A percentile compares a stretch with the other conserved stretches of the same genome.
Evolutionary conservation across 257 asterid genomes (phyloP).

Genomic region (Capsicum baccatum): DNA sequence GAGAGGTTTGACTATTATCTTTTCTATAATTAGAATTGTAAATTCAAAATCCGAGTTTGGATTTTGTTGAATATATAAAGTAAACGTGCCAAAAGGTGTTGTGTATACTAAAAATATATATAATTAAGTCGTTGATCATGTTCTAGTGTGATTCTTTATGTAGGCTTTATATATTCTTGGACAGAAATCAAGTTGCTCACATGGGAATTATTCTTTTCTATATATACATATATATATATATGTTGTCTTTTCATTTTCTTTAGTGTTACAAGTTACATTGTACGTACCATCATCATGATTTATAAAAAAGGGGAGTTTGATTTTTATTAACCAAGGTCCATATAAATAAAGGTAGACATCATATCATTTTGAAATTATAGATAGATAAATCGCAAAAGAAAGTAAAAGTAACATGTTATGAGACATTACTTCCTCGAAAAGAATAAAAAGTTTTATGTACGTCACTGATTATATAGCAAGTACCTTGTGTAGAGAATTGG

Average conservation of each 20-base stretch:
- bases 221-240: background rate
- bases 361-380: background rate
- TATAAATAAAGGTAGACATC: background rate
- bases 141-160: slow-evolving; percentile 19
- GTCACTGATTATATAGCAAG: background rate
- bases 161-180: slow-evolving; percentile 17
- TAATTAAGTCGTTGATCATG: background rate
- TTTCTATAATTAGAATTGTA: background rate
- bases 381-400: background rate
- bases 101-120: too few relatives aligned
- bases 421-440: background rate
- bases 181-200: slow-evolving; percentile 19
- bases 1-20: background rate
- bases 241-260: background rate
- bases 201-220: slow-evolving; percentile 17
- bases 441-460: accelerated
- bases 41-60: background rate
- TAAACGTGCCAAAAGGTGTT: slow-evolving; percentile 7
- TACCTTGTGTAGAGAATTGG: slow-evolving; percentile 67
- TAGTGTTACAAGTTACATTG: background rate
- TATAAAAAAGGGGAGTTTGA: background rate
- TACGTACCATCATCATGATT: background rate
- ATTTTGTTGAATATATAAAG: background rate
- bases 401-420: background rate
- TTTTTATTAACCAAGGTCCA: background rate